Percentiles rank a stretch among this genome's conserved stretches.
phyloP scores from a whole-genome alignment of 2,329 filamentous ascomycete species.

The Geosmithia morbida region DNA sequence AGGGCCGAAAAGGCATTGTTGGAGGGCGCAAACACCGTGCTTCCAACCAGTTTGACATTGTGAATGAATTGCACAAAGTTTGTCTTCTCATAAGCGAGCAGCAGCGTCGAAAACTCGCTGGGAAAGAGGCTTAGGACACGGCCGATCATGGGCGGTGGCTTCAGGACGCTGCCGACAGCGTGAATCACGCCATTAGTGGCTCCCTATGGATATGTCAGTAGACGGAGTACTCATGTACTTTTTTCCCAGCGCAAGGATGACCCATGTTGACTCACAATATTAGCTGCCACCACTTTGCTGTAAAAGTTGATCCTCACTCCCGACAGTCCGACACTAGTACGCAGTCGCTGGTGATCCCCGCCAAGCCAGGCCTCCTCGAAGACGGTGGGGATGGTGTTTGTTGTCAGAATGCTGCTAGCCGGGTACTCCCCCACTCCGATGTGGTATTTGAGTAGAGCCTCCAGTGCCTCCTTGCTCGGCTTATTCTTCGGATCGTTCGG shows the following conservation, averaged over 20 bases:
- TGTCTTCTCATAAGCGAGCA: slow-evolving; percentile 61
- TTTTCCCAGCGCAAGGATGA: background rate
- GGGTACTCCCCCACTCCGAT: slow-evolving; percentile 54
- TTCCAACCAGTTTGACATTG: slow-evolving; percentile 39
- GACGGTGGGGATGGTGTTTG: slow-evolving; percentile 62
- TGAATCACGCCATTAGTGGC: slow-evolving; percentile 74
- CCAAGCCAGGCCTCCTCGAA: slow-evolving; percentile 45
- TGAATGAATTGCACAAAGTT: slow-evolving; percentile 50
- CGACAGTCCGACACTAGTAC: slow-evolving; percentile 44
- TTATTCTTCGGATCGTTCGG: slow-evolving; percentile 30
- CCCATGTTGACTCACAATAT: slow-evolving; percentile 42
- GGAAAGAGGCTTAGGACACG: slow-evolving; percentile 50
- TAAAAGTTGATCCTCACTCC: slow-evolving; percentile 68
- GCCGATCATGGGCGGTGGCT: slow-evolving; percentile 55
- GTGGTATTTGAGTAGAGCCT: slow-evolving; percentile 62
- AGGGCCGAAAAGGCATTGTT: slow-evolving; percentile 72
- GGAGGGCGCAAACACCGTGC: slow-evolving; percentile 67
- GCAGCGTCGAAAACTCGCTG: slow-evolving; percentile 61
- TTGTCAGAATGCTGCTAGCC: slow-evolving; percentile 47
- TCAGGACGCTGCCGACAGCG: slow-evolving; percentile 57
- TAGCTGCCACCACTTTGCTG: slow-evolving; percentile 50
- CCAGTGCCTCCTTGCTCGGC: slow-evolving; percentile 55
- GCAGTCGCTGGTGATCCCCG: slow-evolving; percentile 55
- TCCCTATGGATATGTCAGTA: slow-evolving; percentile 24
- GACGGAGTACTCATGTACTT: background rate